Conservation (phyloP, 169 alveolate species). For the Cyclospora cayetanensis region DNA sequence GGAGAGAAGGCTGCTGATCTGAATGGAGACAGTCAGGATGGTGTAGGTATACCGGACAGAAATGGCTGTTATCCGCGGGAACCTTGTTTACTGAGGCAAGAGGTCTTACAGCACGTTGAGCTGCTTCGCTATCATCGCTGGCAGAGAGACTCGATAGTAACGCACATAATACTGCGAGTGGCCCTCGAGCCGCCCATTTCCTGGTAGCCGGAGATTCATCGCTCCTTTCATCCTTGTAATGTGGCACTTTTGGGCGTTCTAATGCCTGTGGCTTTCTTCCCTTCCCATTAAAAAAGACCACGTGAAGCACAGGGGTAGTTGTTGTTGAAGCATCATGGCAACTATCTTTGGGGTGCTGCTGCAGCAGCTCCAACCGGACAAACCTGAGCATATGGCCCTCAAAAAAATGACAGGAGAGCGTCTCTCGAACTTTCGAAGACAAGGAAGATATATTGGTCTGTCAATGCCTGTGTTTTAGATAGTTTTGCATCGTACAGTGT, state of each 20-base stretch:
- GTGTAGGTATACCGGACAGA: constrained; percentile 51
- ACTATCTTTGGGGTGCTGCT: neutral
- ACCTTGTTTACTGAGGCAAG: neutral
- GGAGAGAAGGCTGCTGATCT: constrained; percentile 13
- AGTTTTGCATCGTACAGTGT: constrained; percentile 4
- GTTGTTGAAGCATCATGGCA: neutral
- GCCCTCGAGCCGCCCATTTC: constrained; percentile 47
- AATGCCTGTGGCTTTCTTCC: neutral
- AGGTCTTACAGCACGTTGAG: neutral
- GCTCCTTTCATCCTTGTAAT: neutral
- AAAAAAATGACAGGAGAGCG: too few species aligned
- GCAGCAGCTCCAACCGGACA: constrained; percentile 28
- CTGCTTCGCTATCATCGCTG: neutral
- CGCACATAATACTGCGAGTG: constrained; percentile 42
- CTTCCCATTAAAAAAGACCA: neutral
- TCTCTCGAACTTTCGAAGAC: too few species aligned
- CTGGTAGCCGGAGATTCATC: neutral
- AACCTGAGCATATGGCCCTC: constrained; percentile 7
- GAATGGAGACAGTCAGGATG: constrained; percentile 14
- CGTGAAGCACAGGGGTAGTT: neutral
- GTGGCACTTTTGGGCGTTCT: neutral
- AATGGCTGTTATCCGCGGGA: too few species aligned
- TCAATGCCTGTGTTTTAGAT: too few species aligned
- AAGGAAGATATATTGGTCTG: too few species aligned
- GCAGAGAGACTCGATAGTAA: constrained; percentile 4